Conservation (phyloP, 2,329 filamentous ascomycete genomes). For the Aspergillus piperis region DNA sequence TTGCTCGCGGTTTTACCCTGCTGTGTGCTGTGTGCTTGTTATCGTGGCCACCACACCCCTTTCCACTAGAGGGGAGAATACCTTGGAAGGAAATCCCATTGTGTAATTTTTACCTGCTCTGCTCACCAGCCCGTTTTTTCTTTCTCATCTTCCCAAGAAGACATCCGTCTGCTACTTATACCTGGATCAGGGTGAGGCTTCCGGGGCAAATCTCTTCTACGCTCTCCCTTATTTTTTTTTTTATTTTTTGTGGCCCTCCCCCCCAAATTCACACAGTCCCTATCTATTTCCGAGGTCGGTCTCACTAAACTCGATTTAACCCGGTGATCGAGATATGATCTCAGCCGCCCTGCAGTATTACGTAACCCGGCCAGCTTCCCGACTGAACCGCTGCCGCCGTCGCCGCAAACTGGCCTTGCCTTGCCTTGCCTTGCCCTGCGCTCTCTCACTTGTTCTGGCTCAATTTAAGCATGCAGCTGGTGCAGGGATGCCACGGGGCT, state of each 20-base stretch:
- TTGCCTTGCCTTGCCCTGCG: too few relatives aligned
- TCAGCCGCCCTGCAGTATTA: constrained; percentile 17
- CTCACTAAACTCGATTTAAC: neutral
- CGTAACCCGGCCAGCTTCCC: constrained; percentile 11
- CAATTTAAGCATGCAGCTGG: constrained; percentile 10
- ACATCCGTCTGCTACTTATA: constrained; percentile 6
- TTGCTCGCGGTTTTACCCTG: neutral
- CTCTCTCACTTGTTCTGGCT: too few relatives aligned
- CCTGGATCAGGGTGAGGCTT: neutral
- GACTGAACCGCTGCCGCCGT: constrained; percentile 1
- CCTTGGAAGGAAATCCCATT: too few relatives aligned
- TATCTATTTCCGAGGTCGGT: neutral
- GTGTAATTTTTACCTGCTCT: neutral
- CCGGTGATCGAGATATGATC: constrained; percentile 9
- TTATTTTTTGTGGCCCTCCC: neutral
- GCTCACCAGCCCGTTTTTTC: neutral
- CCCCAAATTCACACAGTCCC: neutral
- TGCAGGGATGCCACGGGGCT: neutral
- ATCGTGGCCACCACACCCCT: neutral
- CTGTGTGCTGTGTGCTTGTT: neutral
- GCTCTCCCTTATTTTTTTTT: neutral
- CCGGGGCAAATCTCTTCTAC: neutral
- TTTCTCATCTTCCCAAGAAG: neutral
- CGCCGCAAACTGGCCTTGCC: neutral
- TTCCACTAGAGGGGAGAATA: neutral